These are phyloP conservation scores for Mercurialis annua DNA, from an alignment of 345 rosid genomes.

Conservation along the genomic window DNA sequence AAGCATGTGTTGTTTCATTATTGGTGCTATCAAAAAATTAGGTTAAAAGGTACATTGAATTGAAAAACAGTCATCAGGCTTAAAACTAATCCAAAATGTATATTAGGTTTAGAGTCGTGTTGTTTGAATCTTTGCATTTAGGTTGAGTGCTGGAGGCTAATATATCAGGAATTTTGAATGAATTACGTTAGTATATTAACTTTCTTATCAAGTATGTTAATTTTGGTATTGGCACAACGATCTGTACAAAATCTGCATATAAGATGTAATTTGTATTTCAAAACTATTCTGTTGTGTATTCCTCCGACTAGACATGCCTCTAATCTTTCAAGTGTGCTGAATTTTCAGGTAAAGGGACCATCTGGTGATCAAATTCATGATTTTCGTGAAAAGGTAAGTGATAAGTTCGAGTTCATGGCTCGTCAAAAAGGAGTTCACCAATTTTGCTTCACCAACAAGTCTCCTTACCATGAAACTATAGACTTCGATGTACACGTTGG, in stretches of 20 bases:
- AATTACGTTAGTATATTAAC: not conserved
- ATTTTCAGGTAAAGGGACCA: constrained; percentile 62
- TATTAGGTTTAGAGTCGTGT: not conserved
- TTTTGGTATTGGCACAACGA: too few species aligned
- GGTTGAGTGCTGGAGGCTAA: not conserved
- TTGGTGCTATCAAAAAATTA: too few species aligned
- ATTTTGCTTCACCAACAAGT: constrained; percentile 68
- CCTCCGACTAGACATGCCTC: not conserved
- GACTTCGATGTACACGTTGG: constrained; percentile 71
- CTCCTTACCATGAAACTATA: constrained; percentile 66
- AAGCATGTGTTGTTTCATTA: not conserved
- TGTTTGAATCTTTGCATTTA: not conserved
- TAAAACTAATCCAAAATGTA: not conserved
- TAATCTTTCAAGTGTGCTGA: constrained; percentile 12
- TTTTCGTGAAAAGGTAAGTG: constrained; percentile 56
- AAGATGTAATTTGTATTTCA: not conserved
- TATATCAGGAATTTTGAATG: not conserved
- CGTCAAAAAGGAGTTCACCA: constrained; percentile 58
- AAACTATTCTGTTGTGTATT: not conserved
- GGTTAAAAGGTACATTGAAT: too few species aligned
- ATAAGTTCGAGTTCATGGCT: constrained; percentile 59
- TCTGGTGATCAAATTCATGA: constrained; percentile 54
- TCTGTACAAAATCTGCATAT: not conserved
- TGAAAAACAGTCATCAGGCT: too few species aligned
- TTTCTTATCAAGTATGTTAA: too few species aligned